Conservation (phyloP, 306 rosid genomes). For the Pterocarpus macrocarpus region DNA sequence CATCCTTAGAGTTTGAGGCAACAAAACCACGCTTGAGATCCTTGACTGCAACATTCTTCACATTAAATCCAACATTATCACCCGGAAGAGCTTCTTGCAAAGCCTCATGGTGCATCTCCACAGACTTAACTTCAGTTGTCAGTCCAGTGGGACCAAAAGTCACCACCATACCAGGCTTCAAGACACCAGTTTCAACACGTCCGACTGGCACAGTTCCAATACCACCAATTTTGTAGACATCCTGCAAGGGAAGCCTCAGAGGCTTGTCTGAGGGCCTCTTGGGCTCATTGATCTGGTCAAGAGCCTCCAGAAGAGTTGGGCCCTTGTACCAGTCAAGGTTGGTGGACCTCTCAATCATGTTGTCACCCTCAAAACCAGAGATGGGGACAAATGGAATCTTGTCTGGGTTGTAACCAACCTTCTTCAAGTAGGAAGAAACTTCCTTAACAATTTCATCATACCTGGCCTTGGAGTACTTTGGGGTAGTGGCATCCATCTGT, state of each 20-base stretch:
- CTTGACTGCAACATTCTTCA: constrained; percentile 49
- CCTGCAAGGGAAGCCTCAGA: constrained; percentile 49
- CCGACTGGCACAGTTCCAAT: constrained; percentile 49
- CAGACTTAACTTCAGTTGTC: constrained; percentile 48
- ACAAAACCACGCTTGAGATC: constrained; percentile 48
- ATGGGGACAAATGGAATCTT: constrained; percentile 36
- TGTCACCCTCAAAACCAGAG: no score
- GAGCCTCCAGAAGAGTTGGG: constrained; percentile 45
- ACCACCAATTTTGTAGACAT: constrained; percentile 53
- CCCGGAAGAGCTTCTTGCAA: constrained; percentile 39
- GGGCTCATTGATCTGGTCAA: constrained; percentile 49
- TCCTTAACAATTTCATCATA: constrained; percentile 54
- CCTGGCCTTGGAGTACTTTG: constrained; percentile 49
- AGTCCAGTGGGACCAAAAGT: constrained; percentile 42
- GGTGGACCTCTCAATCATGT: constrained; percentile 48
- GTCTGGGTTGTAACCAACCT: constrained; percentile 52
- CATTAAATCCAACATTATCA: constrained; percentile 47
- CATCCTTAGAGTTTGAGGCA: constrained; percentile 50
- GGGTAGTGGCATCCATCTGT: constrained; percentile 50
- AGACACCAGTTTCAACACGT: constrained; percentile 44
- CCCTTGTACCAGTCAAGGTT: constrained; percentile 54
- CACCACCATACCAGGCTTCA: constrained; percentile 46
- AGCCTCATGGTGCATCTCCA: constrained; percentile 51
- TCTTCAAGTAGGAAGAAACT: constrained; percentile 49
- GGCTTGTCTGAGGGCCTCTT: constrained; percentile 55